phyloP scores from a whole-genome alignment of 352 stramenopile species.

The Phytophthora sojae region DNA sequence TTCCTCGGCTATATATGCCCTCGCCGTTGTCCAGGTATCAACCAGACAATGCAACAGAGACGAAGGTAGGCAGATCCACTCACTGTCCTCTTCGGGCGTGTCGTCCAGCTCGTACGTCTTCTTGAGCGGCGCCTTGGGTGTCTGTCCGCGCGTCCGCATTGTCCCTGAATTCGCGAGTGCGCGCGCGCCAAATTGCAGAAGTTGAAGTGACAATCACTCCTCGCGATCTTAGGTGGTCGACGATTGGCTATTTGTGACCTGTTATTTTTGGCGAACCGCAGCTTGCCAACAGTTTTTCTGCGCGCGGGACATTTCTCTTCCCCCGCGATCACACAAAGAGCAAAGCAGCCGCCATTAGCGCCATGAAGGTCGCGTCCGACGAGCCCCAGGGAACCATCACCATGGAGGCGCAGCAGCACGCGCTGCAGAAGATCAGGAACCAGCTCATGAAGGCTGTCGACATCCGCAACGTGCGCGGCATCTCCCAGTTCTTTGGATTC shows the following conservation, averaged over 20 bases:
- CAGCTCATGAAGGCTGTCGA: conserved; percentile 73
- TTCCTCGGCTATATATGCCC: conserved; percentile 1
- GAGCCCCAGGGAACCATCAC: conserved; percentile 72
- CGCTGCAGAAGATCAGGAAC: conserved; percentile 71
- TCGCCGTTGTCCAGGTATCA: neutral
- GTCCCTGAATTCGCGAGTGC: neutral
- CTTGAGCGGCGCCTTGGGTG: conserved; percentile 23
- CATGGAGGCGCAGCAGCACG: conserved; percentile 70
- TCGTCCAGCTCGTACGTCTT: conserved; percentile 45
- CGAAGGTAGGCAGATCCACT: conserved; percentile 6
- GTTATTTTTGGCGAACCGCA: conserved; percentile 54
- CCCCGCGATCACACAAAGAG: conserved; percentile 30
- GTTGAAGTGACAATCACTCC: conserved; percentile 55
- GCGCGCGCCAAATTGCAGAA: conserved; percentile 6
- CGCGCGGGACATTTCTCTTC: conserved; percentile 23
- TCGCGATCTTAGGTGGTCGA: conserved; percentile 2
- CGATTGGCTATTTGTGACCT: conserved; percentile 42
- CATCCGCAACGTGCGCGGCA: conserved; percentile 79
- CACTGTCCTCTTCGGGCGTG: conserved; percentile 35
- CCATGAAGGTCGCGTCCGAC: conserved; percentile 63
- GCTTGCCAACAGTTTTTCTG: conserved; percentile 27
- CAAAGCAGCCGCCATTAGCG: conserved; percentile 25
- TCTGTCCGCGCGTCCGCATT: conserved; percentile 32
- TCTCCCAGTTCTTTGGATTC: conserved; percentile 85
- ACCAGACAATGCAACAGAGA: neutral